Percentiles rank a stretch among this genome's conserved stretches.
phyloP scores from a whole-genome alignment of 805 yeast species.

The Myxozyma geophila region DNA sequence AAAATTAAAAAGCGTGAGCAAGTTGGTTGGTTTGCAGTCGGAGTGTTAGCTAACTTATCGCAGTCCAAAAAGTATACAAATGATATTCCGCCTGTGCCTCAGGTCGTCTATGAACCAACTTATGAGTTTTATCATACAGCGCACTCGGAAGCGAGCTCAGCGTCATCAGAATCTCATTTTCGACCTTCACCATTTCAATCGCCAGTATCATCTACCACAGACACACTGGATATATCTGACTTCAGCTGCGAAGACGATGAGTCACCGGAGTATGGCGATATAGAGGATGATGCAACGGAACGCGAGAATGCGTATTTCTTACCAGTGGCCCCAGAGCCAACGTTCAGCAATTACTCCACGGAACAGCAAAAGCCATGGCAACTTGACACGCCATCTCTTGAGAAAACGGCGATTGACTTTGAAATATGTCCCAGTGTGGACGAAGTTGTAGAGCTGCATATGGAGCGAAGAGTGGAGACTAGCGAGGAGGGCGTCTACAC shows the following conservation, averaged over 20 bases:
- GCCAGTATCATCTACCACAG: background rate
- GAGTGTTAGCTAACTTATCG: too few species aligned
- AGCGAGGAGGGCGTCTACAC: background rate
- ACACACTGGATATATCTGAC: background rate
- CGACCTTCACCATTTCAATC: background rate
- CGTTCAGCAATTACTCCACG: too few species aligned
- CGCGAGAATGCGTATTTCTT: background rate
- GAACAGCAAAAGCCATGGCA: background rate
- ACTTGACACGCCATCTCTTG: background rate
- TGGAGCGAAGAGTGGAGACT: background rate
- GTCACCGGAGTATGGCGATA: background rate
- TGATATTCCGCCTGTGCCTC: background rate
- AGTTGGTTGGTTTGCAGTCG: background rate
- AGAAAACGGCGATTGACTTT: background rate
- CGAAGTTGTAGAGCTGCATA: background rate
- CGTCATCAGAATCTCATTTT: background rate
- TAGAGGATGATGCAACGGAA: background rate
- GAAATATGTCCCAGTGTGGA: constrained; percentile 1
- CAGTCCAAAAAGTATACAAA: background rate
- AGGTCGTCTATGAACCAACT: background rate
- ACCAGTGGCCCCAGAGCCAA: too few species aligned
- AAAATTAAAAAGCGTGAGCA: background rate
- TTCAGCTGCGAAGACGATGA: background rate
- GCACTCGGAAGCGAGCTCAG: background rate
- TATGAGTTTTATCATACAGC: background rate